phyloP scores from a whole-genome alignment of 495 filamentous ascomycete species.

The Penicillium desertorum region DNA sequence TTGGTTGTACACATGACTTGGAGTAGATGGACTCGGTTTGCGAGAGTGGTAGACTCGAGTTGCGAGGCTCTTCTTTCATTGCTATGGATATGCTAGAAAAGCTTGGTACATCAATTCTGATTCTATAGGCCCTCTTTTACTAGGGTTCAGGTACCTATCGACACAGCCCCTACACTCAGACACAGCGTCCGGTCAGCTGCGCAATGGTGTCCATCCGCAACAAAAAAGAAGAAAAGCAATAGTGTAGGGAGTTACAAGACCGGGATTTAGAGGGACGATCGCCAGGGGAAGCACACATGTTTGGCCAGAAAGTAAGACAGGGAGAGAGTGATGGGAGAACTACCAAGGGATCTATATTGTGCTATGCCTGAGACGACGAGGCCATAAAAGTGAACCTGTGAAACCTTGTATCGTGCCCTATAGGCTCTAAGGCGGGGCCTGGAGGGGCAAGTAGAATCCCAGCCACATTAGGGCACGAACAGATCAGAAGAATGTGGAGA shows the following conservation, averaged over 20 bases:
- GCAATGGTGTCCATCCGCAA: no score
- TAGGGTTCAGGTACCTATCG: background rate
- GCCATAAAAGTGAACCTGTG: slow-evolving; percentile 2
- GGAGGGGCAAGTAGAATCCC: slow-evolving; percentile 20
- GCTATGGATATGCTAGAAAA: background rate
- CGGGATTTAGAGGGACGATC: background rate
- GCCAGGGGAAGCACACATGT: background rate
- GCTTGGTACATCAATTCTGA: background rate
- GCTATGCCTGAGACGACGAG: slow-evolving; percentile 6
- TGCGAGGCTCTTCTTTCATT: background rate
- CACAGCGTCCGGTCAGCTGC: background rate
- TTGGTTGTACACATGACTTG: background rate
- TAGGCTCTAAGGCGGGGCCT: slow-evolving; percentile 8
- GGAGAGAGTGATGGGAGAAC: background rate
- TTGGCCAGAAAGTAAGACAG: background rate
- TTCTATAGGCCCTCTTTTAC: background rate
- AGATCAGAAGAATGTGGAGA: slow-evolving; percentile 7
- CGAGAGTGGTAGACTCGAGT: background rate
- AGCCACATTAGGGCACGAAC: slow-evolving; percentile 22
- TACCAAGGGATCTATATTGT: background rate
- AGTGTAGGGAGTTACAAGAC: no score
- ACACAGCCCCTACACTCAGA: background rate
- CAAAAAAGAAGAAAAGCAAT: background rate
- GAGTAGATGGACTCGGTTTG: background rate
- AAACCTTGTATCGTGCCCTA: slow-evolving; percentile 11